Percentiles rank a stretch among this genome's conserved stretches.
These are phyloP conservation scores for Litchi chinensis DNA, from an alignment of 345 rosid genomes.

Conservation along the genomic window DNA sequence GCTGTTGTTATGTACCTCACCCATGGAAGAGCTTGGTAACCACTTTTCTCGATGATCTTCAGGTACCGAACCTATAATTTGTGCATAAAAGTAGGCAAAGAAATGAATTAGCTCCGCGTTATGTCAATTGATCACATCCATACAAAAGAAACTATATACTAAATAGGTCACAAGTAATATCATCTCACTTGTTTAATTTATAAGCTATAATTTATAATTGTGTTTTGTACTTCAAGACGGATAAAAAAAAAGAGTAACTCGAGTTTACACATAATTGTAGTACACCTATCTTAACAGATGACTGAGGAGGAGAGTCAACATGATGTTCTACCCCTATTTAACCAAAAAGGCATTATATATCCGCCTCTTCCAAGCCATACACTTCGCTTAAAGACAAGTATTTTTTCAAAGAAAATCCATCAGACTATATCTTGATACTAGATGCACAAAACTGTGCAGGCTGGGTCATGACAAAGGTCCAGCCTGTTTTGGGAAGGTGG, in stretches of 20 bases:
- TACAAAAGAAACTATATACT: background rate
- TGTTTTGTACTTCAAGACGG: background rate
- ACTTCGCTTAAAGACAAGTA: background rate
- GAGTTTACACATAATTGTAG: background rate
- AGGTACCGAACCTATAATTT: slow-evolving; percentile 83
- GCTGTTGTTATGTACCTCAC: slow-evolving; percentile 99
- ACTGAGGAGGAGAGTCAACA: background rate
- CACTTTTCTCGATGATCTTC: slow-evolving; percentile 96
- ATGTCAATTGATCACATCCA: background rate
- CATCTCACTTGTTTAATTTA: background rate
- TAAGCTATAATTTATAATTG: background rate
- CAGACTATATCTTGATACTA: background rate
- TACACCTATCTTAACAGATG: background rate
- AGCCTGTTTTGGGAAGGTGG: background rate
- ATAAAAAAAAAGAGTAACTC: background rate
- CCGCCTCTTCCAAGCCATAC: background rate
- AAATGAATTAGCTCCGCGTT: background rate
- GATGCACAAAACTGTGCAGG: background rate
- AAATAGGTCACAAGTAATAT: background rate
- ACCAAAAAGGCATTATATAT: background rate
- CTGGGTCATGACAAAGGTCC: background rate
- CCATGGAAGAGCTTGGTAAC: slow-evolving; percentile 99
- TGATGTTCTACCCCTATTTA: background rate
- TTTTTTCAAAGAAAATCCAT: background rate
- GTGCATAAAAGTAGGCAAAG: background rate